These are phyloP conservation scores for Metschnikowia kofuensis DNA, from an alignment of 805 yeast species.

Conservation along the genomic window DNA sequence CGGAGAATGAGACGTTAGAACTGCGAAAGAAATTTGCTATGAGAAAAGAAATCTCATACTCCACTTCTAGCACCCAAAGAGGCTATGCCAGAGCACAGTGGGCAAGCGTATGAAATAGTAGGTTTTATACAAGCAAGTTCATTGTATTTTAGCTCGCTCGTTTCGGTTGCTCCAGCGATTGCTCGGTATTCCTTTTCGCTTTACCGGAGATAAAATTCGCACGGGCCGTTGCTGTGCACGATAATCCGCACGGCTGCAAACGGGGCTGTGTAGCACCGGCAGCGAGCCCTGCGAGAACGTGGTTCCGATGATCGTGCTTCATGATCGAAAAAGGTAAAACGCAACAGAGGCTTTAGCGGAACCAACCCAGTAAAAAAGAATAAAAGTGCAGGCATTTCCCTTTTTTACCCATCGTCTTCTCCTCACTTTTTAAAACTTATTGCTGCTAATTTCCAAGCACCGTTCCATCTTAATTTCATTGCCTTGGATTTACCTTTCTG, in stretches of 20 bases:
- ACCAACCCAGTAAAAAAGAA: neutral
- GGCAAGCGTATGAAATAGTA: neutral
- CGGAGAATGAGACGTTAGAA: neutral
- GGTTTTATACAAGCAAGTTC: neutral
- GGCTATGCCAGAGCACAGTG: neutral
- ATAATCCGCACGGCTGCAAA: slow-evolving; percentile 14
- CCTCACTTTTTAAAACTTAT: too few species aligned
- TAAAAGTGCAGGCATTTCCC: slow-evolving; percentile 5
- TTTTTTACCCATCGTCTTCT: neutral
- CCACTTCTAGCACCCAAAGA: neutral
- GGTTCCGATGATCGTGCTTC: slow-evolving; percentile 1
- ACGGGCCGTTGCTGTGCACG: slow-evolving; percentile 3
- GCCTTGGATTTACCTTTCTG: neutral
- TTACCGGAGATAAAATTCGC: neutral
- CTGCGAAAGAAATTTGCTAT: neutral
- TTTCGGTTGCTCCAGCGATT: neutral
- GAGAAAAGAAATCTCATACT: neutral
- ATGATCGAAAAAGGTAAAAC: slow-evolving; percentile 4
- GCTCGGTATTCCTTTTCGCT: neutral
- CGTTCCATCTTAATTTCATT: neutral
- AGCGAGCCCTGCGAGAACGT: slow-evolving; percentile 8
- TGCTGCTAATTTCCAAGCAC: neutral
- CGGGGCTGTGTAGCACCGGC: slow-evolving; percentile 15
- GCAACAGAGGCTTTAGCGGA: neutral
- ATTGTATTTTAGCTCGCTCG: neutral